phyloP scores from a whole-genome alignment of 2,329 filamentous ascomycete species.

The Botrytis deweyae region DNA sequence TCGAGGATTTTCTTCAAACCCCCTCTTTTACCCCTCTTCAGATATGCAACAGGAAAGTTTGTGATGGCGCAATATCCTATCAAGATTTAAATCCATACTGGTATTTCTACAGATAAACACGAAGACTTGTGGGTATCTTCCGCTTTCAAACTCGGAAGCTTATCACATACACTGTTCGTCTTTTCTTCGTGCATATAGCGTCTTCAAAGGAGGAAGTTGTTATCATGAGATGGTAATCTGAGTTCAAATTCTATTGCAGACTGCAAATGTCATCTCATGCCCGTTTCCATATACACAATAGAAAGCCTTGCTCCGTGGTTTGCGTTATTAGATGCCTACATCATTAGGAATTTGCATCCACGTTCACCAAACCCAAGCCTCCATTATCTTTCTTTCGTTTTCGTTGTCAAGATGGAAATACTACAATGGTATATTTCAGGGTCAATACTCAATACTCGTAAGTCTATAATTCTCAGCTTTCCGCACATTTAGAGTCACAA shows the following conservation, averaged over 20 bases:
- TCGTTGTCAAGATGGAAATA: neutral
- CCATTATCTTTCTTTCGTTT: neutral
- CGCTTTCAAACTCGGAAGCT: neutral
- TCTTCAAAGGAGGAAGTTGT: neutral
- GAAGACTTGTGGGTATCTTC: neutral
- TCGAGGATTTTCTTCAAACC: neutral
- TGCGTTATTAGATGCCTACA: neutral
- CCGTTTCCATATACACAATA: neutral
- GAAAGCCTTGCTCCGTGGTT: neutral
- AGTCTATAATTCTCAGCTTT: neutral
- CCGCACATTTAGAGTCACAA: neutral
- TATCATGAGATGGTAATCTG: neutral
- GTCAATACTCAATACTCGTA: neutral
- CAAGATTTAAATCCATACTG: neutral
- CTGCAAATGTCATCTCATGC: neutral
- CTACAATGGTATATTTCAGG: neutral
- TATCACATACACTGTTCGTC: accelerated
- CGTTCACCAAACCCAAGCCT: neutral
- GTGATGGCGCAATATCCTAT: neutral
- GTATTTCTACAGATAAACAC: neutral
- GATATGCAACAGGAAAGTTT: neutral
- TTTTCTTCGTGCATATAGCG: neutral
- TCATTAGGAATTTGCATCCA: neutral
- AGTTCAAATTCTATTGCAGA: neutral
- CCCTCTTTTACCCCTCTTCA: conserved; percentile 2